Evolutionary conservation across 768 basidiomycete species (phyloP).

Genomic region (Suillus spraguei): DNA sequence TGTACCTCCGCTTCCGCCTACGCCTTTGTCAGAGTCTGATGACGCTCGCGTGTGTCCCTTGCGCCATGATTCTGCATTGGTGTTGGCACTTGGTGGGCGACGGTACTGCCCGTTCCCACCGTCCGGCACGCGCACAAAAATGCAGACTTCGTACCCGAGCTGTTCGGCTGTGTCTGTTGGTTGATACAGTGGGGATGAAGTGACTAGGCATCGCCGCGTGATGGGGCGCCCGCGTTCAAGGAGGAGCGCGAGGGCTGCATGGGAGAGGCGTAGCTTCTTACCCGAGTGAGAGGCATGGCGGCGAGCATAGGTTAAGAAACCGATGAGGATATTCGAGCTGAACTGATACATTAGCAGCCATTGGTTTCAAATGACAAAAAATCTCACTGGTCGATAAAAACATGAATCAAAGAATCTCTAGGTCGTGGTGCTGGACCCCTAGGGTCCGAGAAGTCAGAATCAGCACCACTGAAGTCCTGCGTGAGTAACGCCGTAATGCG

Average conservation of each 20-base stretch:
- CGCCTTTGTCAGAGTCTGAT: conserved; percentile 27
- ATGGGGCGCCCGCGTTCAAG: conserved; percentile 82
- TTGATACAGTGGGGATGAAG: conserved; percentile 85
- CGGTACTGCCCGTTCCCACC: conserved; percentile 64
- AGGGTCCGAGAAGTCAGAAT: conserved; percentile 38
- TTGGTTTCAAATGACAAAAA: background rate
- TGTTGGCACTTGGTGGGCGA: conserved; percentile 15
- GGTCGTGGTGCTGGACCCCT: conserved; percentile 35
- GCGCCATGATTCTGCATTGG: conserved; percentile 21
- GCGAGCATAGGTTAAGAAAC: conserved; percentile 71
- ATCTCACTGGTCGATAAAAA: conserved; percentile 50
- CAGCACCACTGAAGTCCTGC: conserved; percentile 37
- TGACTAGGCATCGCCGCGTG: conserved; percentile 73
- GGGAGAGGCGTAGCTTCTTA: conserved; percentile 62
- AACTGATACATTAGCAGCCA: background rate
- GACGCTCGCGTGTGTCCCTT: conserved; percentile 21
- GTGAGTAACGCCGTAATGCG: conserved; percentile 33
- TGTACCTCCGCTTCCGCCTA: conserved; percentile 24
- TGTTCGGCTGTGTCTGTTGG: conserved; percentile 72
- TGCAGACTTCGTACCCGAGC: conserved; percentile 73
- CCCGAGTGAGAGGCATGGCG: conserved; percentile 45
- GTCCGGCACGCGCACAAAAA: conserved; percentile 74
- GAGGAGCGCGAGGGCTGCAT: conserved; percentile 74
- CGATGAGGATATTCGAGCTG: conserved; percentile 89
- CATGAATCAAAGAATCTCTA: conserved; percentile 38